Conservation (phyloP, 2,329 filamentous ascomycete genomes). For the Fusarium tuaranense region DNA sequence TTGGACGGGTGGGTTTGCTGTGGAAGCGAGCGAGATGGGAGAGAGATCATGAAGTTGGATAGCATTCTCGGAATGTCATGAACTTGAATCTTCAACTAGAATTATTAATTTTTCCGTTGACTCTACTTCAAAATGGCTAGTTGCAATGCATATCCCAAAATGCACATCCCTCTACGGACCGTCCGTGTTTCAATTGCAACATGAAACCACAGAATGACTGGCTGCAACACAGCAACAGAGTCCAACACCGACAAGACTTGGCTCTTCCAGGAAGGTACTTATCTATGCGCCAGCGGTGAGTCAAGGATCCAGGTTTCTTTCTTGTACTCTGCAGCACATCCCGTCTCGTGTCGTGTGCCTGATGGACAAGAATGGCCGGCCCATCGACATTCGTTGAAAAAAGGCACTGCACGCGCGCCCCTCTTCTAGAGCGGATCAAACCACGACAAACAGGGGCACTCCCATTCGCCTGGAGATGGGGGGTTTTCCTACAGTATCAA, state of each 20-base stretch:
- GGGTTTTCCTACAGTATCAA: slow-evolving; percentile 2
- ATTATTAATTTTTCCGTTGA: neutral
- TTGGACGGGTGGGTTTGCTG: neutral
- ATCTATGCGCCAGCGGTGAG: slow-evolving; percentile 12
- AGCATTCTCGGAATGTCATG: neutral
- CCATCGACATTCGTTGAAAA: slow-evolving; percentile 6
- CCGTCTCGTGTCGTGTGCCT: slow-evolving; percentile 33
- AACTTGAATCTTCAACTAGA: neutral
- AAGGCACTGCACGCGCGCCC: neutral
- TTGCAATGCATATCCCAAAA: neutral
- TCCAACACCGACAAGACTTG: neutral
- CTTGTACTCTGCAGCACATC: neutral
- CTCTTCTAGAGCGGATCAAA: slow-evolving; percentile 15
- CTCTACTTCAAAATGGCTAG: neutral
- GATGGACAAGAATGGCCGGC: slow-evolving; percentile 9
- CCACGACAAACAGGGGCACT: slow-evolving; percentile 35
- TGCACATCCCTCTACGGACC: neutral
- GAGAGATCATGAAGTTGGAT: neutral
- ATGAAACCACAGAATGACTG: neutral
- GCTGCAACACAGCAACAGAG: neutral
- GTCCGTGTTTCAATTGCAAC: neutral
- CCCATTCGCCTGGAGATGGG: slow-evolving; percentile 27
- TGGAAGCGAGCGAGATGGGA: neutral
- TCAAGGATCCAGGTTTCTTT: neutral
- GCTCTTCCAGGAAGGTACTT: neutral